Evolutionary conservation across 164 flowering plant species (phyloP).

Genomic region (Saururus chinensis): DNA sequence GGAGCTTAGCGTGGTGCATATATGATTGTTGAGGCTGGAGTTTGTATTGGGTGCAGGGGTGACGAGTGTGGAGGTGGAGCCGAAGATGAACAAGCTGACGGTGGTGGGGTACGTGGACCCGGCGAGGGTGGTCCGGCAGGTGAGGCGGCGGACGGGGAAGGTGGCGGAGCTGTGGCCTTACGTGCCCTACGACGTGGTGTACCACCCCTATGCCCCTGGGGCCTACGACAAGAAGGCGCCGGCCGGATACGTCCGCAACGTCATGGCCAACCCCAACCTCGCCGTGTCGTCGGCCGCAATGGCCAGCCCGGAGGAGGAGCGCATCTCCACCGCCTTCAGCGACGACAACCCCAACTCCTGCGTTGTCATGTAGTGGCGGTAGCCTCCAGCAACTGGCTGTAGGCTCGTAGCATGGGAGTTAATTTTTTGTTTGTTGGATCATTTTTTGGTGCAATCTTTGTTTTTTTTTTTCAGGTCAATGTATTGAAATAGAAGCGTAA

Average conservation of each 20-base stretch:
- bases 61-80: slow-evolving; percentile 41
- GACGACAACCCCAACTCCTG: slow-evolving; percentile 82
- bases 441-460: neutral
- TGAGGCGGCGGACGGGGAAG: slow-evolving; percentile 70
- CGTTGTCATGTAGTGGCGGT: slow-evolving; percentile 47
- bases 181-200: slow-evolving; percentile 76
- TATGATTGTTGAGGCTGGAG: no score
- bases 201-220: slow-evolving; percentile 79
- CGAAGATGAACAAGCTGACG: slow-evolving; percentile 65
- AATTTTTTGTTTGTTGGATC: neutral
- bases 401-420: neutral
- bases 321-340: slow-evolving; percentile 78
- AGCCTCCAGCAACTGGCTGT: neutral
- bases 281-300: slow-evolving; percentile 37
- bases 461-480: no score
- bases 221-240: slow-evolving; percentile 92
- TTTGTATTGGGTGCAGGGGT: slow-evolving; percentile 32
- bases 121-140: slow-evolving; percentile 52
- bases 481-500: neutral
- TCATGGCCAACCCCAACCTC: slow-evolving; percentile 41
- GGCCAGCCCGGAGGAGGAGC: slow-evolving; percentile 74
- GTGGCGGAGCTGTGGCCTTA: slow-evolving; percentile 92
- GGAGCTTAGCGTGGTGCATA: no score
- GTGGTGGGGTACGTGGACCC: slow-evolving; percentile 85
- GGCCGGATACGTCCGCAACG: slow-evolving; percentile 67